phyloP scores from a whole-genome alignment of 2,329 filamentous ascomycete species.

The Ceratocystiopsis sp. region DNA sequence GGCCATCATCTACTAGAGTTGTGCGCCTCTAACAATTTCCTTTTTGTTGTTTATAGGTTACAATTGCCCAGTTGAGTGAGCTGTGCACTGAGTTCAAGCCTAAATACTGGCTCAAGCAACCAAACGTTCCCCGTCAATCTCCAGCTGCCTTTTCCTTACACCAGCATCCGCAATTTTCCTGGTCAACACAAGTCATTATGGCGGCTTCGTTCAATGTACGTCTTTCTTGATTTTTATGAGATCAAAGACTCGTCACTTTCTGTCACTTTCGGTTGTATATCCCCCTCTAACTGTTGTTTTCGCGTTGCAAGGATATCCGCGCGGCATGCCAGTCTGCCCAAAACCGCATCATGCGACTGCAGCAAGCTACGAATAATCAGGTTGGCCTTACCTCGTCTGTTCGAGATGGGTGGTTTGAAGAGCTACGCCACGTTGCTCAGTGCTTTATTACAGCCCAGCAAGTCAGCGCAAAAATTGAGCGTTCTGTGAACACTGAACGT shows the following conservation, averaged over 20 bases:
- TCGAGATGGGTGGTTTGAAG: conserved; percentile 6
- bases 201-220: not conserved
- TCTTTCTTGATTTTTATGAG: not conserved
- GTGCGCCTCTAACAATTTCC: no score
- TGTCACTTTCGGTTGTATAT: no score
- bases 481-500: conserved; percentile 5
- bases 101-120: no score
- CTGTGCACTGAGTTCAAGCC: no score
- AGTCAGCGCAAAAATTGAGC: conserved; percentile 7
- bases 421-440: conserved; percentile 8
- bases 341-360: conserved; percentile 9
- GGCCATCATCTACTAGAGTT: no score
- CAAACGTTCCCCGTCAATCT: no score
- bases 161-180: no score
- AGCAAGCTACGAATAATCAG: conserved; percentile 9
- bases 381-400: conserved; percentile 5
- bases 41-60: no score
- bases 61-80: no score
- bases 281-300: not conserved
- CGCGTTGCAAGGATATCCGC: conserved; percentile 8
- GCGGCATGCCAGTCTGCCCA: conserved; percentile 8
- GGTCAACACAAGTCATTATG: not conserved
- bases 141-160: no score
- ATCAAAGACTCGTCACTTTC: no score
- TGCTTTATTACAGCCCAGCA: conserved; percentile 10